A percentile compares a stretch with the other conserved stretches of the same genome.
Conservation (phyloP, 352 stramenopile species). For the Globisporangium megalacanthum region DNA sequence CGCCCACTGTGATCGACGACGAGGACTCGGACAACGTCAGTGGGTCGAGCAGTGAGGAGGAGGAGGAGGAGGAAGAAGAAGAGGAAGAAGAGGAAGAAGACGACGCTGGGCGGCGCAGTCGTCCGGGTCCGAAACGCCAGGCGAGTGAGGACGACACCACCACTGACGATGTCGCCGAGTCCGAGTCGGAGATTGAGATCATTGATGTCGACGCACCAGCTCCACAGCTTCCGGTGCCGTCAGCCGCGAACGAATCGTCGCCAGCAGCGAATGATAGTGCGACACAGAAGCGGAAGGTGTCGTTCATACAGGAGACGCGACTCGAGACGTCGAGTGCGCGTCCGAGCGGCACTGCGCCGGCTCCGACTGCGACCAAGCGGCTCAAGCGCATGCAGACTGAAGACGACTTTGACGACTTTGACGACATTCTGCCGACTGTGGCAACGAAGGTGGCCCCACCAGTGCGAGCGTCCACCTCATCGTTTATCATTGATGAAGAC, state of each 20-base stretch:
- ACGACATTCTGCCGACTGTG: not conserved
- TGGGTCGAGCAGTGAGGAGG: conserved; percentile 24
- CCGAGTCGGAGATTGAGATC: conserved; percentile 8
- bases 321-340: not conserved
- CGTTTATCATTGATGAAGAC: conserved; percentile 31
- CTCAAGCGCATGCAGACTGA: conserved; percentile 21
- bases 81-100: conserved; percentile 18
- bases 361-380: conserved; percentile 20
- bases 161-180: conserved; percentile 8
- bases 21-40: conserved; percentile 40
- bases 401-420: conserved; percentile 15
- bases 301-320: conserved; percentile 6
- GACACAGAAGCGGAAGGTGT: conserved; percentile 12
- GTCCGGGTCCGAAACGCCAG: conserved; percentile 15
- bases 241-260: not conserved
- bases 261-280: not conserved
- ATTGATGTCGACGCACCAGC: conserved; percentile 10
- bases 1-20: conserved; percentile 34
- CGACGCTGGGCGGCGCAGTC: not conserved
- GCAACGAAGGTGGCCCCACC: not conserved
- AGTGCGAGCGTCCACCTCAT: not conserved
- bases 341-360: not conserved
- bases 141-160: conserved; percentile 24
- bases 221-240: not conserved
- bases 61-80: conserved; percentile 22